Percentiles rank a stretch among this genome's conserved stretches.
Conservation (phyloP, 768 basidiomycete genomes). For the Podaxis rugospora region DNA sequence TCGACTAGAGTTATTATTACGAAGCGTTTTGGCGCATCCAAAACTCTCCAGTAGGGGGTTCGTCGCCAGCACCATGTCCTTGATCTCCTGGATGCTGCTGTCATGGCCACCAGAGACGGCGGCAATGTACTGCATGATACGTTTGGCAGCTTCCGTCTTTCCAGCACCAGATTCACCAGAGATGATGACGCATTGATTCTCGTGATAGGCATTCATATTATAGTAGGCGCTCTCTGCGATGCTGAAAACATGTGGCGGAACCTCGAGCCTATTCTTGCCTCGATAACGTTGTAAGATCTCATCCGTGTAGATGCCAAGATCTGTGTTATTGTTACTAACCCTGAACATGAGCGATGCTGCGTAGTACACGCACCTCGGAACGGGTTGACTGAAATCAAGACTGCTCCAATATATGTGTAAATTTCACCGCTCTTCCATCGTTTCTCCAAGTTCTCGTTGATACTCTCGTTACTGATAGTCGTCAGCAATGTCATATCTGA, state of each 20-base stretch:
- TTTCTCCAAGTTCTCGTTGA: conserved; percentile 98
- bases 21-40: conserved; percentile 96
- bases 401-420: conserved; percentile 98
- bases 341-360: background rate
- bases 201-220: conserved; percentile 98
- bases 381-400: conserved; percentile 98
- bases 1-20: conserved; percentile 98
- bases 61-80: conserved; percentile 99
- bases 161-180: conserved; percentile 99
- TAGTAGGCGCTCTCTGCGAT: conserved; percentile 98
- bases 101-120: conserved; percentile 89
- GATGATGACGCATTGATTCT: conserved; percentile 99
- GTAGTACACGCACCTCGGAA: conserved; percentile 65
- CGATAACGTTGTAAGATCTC: conserved; percentile 80
- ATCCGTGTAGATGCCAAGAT: conserved; percentile 97
- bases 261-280: conserved; percentile 97
- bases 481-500: conserved; percentile 97
- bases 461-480: conserved; percentile 94
- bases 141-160: conserved; percentile 98
- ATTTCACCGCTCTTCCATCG: conserved; percentile 95
- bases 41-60: conserved; percentile 98
- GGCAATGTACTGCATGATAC: conserved; percentile 99
- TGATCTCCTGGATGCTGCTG: conserved; percentile 93
- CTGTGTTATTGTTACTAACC: conserved; percentile 33
- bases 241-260: conserved; percentile 95